Percentiles rank a stretch among this genome's conserved stretches.
Conservation (phyloP, 2,329 filamentous ascomycete genomes). For the Claviceps fusiformis region DNA sequence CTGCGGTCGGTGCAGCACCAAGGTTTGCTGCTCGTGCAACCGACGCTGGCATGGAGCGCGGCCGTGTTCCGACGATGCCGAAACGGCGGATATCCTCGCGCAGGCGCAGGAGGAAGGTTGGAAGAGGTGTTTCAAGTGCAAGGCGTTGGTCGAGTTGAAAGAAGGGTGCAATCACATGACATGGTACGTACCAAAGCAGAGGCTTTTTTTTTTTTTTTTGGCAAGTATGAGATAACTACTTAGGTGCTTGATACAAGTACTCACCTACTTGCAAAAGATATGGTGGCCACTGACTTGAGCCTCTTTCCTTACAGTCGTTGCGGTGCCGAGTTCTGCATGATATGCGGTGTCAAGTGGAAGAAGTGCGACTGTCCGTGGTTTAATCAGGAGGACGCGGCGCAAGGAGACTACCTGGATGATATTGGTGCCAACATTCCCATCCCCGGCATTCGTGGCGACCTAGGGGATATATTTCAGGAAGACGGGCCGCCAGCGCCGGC, state of each 20-base stretch:
- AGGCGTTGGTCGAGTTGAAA: conserved; percentile 59
- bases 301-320: conserved; percentile 43
- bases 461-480: conserved; percentile 8
- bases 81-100: conserved; percentile 47
- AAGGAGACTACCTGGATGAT: conserved; percentile 40
- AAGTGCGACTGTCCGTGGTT: conserved; percentile 73
- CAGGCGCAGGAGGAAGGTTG: conserved; percentile 55
- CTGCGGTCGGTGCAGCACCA: conserved; percentile 58
- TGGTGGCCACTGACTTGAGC: not conserved
- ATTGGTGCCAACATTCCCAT: conserved; percentile 33
- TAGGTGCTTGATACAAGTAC: too few species aligned
- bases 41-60: conserved; percentile 56
- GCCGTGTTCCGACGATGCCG: conserved; percentile 61
- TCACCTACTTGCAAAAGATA: too few species aligned
- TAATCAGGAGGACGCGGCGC: conserved; percentile 41
- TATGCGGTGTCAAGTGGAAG: conserved; percentile 73
- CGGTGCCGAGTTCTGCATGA: conserved; percentile 75
- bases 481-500: conserved; percentile 17
- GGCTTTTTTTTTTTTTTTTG: too few species aligned
- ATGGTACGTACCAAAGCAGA: conserved; percentile 44
- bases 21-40: conserved; percentile 63
- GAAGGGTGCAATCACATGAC: conserved; percentile 84
- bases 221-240: too few species aligned
- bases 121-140: conserved; percentile 65
- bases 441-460: conserved; percentile 15